phyloP scores from a whole-genome alignment of 2,329 filamentous ascomycete species.

The Chaetomium sp. region DNA sequence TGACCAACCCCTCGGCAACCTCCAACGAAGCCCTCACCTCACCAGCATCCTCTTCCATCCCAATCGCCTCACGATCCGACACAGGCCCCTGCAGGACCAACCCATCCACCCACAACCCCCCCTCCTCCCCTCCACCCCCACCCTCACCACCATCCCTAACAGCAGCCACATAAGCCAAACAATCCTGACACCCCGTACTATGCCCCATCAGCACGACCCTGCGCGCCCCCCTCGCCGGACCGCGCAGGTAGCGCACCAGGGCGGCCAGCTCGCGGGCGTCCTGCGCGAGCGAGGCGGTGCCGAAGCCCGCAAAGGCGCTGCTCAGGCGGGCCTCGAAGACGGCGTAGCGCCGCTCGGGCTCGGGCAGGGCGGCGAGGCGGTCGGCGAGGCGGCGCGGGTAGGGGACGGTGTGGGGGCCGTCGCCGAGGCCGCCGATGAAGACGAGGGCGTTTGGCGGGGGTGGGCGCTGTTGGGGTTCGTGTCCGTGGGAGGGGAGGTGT shows the following conservation, averaged over 20 bases:
- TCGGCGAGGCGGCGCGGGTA: slow-evolving; percentile 56
- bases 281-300: slow-evolving; percentile 51
- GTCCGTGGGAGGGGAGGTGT: slow-evolving; percentile 22
- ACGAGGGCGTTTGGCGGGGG: slow-evolving; percentile 58
- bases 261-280: slow-evolving; percentile 58
- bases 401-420: slow-evolving; percentile 66
- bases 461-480: slow-evolving; percentile 22
- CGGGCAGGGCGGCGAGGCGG: slow-evolving; percentile 43
- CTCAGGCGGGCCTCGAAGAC: slow-evolving; percentile 59
- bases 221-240: slow-evolving; percentile 46
- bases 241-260: slow-evolving; percentile 57
- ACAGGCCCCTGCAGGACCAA: slow-evolving; percentile 80
- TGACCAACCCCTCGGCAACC: slow-evolving; percentile 57
- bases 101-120: slow-evolving; percentile 61
- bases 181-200: slow-evolving; percentile 63
- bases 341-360: slow-evolving; percentile 48
- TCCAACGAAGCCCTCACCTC: slow-evolving; percentile 50
- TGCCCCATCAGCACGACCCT: slow-evolving; percentile 61
- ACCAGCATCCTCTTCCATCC: slow-evolving; percentile 47
- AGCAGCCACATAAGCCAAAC: slow-evolving; percentile 53
- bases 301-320: slow-evolving; percentile 57
- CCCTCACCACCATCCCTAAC: neutral
- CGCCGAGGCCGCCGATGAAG: slow-evolving; percentile 70
- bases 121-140: neutral
- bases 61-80: slow-evolving; percentile 71